Base-by-base conservation (phyloP, 495 filamentous ascomycete species). In the Lophium mytilinum region DNA sequence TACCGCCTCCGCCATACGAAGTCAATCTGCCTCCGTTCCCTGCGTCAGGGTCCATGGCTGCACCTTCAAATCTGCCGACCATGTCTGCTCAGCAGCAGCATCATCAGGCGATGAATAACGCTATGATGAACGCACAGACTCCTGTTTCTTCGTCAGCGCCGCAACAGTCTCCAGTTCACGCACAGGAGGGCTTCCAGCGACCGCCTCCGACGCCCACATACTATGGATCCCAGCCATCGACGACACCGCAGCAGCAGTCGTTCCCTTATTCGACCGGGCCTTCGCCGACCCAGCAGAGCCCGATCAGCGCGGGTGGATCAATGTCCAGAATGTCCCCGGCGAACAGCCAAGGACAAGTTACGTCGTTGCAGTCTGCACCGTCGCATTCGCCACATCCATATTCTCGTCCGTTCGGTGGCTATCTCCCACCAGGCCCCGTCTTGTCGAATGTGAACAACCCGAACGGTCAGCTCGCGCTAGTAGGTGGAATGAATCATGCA, bases 361-460 rank as follows among this genome's bases (percentile, higher is more conserved):
- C 73, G 9, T 71, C 76, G 19, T 77, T 83, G 60, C 74, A 76
- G 34, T 68, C 76, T 0, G 66, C 71, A 34, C 71, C 70, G 15
- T 69, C 69, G 37, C 73, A 71, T 43, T 78, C 61, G 11, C 53
- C 61, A 0, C 50, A 80, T 55, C 76, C 80, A 4, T 81, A 80
- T 66, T 70, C 75, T 21, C 68, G 69, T 43, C 66, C 64, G 1
- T 72, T 68, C 52, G 59, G 65, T 10, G 33, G 40, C 24, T 40
- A 73, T 24, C 71, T 82, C 0, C 81, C 80, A 24, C 80, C 73
- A 37, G 87, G 86, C 0, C 83, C 89, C 0, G 83, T 96, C 11
- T 80, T 90, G 75, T 84, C 86, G 41, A 87, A 92, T 68, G 73
- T 89, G 33, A 84, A 89, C 63, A 83, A 75, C 47, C 90, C 90